These are phyloP conservation scores for Entomophthora muscae DNA, from an alignment of 371 early-diverging fungal genomes.

Conservation along the genomic window DNA sequence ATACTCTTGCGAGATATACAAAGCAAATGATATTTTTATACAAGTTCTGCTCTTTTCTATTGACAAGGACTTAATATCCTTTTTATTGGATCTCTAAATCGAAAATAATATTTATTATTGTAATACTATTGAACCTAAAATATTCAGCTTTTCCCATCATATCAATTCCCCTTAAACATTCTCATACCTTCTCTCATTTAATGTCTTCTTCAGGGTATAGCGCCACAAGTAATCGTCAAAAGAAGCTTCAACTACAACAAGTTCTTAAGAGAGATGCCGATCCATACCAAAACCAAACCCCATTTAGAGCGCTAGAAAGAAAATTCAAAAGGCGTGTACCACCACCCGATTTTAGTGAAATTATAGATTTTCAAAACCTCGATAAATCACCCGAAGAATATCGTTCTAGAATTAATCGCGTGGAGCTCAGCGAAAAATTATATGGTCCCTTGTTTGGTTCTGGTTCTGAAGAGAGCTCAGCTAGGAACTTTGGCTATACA, in stretches of 20 bases:
- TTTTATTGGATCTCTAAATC: too few relatives aligned
- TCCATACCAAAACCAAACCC: not conserved
- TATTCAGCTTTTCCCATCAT: too few relatives aligned
- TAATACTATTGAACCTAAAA: too few relatives aligned
- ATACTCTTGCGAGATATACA: too few relatives aligned
- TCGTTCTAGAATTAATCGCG: not conserved
- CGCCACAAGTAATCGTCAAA: conserved; percentile 1
- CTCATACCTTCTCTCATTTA: too few relatives aligned
- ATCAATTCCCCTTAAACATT: too few relatives aligned
- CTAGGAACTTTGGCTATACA: not conserved
- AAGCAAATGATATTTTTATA: too few relatives aligned
- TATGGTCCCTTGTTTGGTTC: not conserved
- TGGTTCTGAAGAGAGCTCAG: not conserved
- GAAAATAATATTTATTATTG: too few relatives aligned
- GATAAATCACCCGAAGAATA: not conserved
- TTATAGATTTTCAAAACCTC: not conserved
- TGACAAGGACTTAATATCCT: too few relatives aligned
- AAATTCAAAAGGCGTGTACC: not conserved
- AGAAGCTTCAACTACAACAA: not conserved
- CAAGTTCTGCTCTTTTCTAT: too few relatives aligned
- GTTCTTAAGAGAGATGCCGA: not conserved
- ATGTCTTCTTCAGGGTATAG: not conserved
- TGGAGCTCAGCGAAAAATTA: not conserved
- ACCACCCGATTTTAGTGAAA: not conserved
- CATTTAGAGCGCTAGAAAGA: not conserved